Conservation (phyloP, 768 basidiomycete species). For the Mycena epipterygia region DNA sequence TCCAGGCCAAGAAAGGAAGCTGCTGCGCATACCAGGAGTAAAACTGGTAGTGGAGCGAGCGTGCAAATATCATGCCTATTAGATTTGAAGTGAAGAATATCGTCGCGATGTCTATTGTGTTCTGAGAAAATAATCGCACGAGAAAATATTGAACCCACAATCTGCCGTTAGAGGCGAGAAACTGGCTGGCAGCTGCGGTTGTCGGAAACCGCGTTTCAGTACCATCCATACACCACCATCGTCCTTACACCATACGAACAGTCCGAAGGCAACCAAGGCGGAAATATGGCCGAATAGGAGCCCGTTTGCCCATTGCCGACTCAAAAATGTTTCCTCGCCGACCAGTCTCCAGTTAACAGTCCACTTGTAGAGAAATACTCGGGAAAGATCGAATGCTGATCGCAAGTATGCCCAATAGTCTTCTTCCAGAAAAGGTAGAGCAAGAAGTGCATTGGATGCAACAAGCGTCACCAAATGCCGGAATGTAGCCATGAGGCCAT, state of each 20-base stretch:
- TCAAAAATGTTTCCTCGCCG: slow-evolving; percentile 81
- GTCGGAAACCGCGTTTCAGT: slow-evolving; percentile 65
- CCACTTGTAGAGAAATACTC: slow-evolving; percentile 95
- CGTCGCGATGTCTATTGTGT: slow-evolving; percentile 76
- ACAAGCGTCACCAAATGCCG: slow-evolving; percentile 64
- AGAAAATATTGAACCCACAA: slow-evolving; percentile 62
- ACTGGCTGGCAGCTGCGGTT: slow-evolving; percentile 65
- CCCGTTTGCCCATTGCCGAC: slow-evolving; percentile 66
- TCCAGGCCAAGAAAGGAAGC: slow-evolving; percentile 86
- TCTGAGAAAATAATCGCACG: slow-evolving; percentile 29
- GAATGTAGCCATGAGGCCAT: slow-evolving; percentile 67
- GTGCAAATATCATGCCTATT: slow-evolving; percentile 91
- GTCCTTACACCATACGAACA: slow-evolving; percentile 79
- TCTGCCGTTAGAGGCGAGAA: slow-evolving; percentile 65
- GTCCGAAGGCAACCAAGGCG: slow-evolving; percentile 74
- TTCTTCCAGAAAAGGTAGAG: slow-evolving; percentile 76
- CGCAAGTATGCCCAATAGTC: slow-evolving; percentile 75
- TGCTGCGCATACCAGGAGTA: slow-evolving; percentile 98
- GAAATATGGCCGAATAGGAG: slow-evolving; percentile 78
- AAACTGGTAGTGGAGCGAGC: slow-evolving; percentile 98
- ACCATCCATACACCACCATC: slow-evolving; percentile 78
- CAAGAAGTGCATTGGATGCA: slow-evolving; percentile 71
- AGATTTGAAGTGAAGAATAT: slow-evolving; percentile 93
- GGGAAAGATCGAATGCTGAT: slow-evolving; percentile 88
- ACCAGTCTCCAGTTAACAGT: slow-evolving; percentile 98